These are phyloP conservation scores for Spiraea crenata DNA, from an alignment of 331 rosid species.

Conservation along the genomic window DNA sequence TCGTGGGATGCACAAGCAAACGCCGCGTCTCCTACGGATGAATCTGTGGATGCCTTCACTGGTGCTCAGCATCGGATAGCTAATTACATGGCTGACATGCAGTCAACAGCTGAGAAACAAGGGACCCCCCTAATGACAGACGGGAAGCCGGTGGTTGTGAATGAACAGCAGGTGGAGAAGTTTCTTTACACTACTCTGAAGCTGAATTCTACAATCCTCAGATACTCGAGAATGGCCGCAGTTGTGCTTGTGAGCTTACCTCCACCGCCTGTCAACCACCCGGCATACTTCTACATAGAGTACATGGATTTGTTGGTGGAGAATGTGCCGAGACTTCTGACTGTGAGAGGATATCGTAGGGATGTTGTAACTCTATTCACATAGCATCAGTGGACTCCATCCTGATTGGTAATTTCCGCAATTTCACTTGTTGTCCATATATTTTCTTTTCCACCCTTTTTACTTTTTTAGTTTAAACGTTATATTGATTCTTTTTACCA, in stretches of 20 bases:
- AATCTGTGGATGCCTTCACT: constrained; percentile 65
- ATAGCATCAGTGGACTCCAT: constrained; percentile 43
- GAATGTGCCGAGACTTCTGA: constrained; percentile 86
- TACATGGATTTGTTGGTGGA: constrained; percentile 98
- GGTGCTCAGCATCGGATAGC: constrained; percentile 68
- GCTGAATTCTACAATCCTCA: constrained; percentile 76
- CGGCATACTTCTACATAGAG: constrained; percentile 91
- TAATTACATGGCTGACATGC: constrained; percentile 62
- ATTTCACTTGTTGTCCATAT: constrained; percentile 42
- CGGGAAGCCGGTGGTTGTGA: constrained; percentile 74
- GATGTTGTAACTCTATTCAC: constrained; percentile 96
- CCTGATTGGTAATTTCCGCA: constrained; percentile 35
- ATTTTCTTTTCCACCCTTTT: constrained; percentile 8
- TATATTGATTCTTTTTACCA: constrained; percentile 51
- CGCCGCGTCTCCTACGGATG: constrained; percentile 68
- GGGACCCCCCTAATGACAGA: constrained; percentile 88
- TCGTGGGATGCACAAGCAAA: constrained; percentile 71
- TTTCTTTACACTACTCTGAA: constrained; percentile 83
- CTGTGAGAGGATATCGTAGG: constrained; percentile 93
- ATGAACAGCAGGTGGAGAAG: constrained; percentile 91
- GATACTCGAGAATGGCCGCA: constrained; percentile 98
- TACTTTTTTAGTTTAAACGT: constrained; percentile 43
- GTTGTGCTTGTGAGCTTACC: constrained; percentile 95
- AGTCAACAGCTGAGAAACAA: constrained; percentile 45
- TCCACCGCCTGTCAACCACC: constrained; percentile 91